These are phyloP conservation scores for Blastocystis sp. DNA, from an alignment of 352 stramenopile genomes.

Conservation along the genomic window DNA sequence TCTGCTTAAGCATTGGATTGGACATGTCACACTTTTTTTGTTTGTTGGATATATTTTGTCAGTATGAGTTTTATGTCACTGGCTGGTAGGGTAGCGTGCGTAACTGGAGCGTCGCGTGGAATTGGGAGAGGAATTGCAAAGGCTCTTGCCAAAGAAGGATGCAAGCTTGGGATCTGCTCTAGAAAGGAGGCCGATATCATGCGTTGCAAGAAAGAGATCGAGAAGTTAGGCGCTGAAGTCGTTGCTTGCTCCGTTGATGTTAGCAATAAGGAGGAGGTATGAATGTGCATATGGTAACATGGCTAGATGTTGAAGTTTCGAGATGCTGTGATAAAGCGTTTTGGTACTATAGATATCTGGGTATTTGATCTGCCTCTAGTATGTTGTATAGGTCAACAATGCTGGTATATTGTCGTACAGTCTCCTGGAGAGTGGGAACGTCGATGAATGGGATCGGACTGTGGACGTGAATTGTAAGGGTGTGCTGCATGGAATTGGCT, in stretches of 20 bases:
- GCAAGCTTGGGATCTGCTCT: slow-evolving; percentile 46
- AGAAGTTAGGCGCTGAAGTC: slow-evolving; percentile 1
- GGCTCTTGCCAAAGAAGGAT: slow-evolving; percentile 49
- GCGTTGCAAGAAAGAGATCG: slow-evolving; percentile 12
- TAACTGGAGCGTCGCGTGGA: slow-evolving; percentile 24
- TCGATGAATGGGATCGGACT: slow-evolving; percentile 19
- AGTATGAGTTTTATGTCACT: background rate
- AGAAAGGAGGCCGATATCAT: slow-evolving; percentile 58
- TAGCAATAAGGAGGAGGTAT: slow-evolving; percentile 30
- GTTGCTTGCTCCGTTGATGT: slow-evolving; percentile 33
- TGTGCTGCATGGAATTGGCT: slow-evolving; percentile 56
- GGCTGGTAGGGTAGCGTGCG: background rate
- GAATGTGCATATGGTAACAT: background rate
- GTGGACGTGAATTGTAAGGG: slow-evolving; percentile 61
- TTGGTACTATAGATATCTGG: slow-evolving; percentile 62
- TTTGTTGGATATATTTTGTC: background rate
- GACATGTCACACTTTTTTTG: slow-evolving; percentile 28
- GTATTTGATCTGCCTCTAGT: background rate
- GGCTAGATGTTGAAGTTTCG: background rate
- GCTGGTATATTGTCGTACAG: slow-evolving; percentile 40
- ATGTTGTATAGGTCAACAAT: slow-evolving; percentile 50
- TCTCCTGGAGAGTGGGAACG: slow-evolving; percentile 39
- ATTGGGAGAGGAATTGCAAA: slow-evolving; percentile 8
- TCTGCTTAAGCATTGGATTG: slow-evolving; percentile 26
- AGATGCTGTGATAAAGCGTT: background rate